A percentile compares a stretch with the other conserved stretches of the same genome.
Conservation (phyloP, 441 rosid genomes). For the Populus hybrid region DNA sequence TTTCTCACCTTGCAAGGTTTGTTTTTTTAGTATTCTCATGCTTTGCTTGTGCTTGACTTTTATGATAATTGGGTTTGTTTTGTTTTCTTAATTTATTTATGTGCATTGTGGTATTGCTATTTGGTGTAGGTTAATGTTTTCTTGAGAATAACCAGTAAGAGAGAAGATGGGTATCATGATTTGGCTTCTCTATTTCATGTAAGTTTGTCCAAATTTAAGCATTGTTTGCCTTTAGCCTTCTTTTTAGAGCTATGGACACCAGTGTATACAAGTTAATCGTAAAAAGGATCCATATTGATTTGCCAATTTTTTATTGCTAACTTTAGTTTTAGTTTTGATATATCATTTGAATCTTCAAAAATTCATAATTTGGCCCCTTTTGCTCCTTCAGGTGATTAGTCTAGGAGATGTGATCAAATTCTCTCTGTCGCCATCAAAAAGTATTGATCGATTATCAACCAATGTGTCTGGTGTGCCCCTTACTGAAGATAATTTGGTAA, state of each 20-base stretch:
- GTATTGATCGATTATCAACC: conserved; percentile 73
- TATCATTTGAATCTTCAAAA: neutral
- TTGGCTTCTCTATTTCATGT: conserved; percentile 96
- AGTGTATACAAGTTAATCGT: neutral
- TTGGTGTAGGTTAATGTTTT: conserved; percentile 73
- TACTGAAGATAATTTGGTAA: conserved; percentile 71
- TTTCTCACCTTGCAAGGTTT: conserved; percentile 97
- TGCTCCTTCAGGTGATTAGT: conserved; percentile 59
- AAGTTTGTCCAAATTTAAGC: conserved; percentile 21
- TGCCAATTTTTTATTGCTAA: neutral
- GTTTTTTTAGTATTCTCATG: neutral
- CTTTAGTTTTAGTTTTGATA: neutral
- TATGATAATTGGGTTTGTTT: neutral
- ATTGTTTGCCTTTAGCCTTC: neutral
- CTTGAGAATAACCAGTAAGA: conserved; percentile 76
- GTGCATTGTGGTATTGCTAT: conserved; percentile 6
- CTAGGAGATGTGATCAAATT: conserved; percentile 86
- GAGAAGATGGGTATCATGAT: conserved; percentile 93
- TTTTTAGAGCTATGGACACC: neutral
- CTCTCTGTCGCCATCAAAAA: conserved; percentile 79
- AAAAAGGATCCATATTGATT: neutral
- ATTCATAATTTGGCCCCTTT: conserved; percentile 10
- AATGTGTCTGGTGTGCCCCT: conserved; percentile 88
- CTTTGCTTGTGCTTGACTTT: neutral
- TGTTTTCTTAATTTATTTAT: neutral